Conservation (phyloP, 352 stramenopile species). For the Globisporangium cystogenes region DNA sequence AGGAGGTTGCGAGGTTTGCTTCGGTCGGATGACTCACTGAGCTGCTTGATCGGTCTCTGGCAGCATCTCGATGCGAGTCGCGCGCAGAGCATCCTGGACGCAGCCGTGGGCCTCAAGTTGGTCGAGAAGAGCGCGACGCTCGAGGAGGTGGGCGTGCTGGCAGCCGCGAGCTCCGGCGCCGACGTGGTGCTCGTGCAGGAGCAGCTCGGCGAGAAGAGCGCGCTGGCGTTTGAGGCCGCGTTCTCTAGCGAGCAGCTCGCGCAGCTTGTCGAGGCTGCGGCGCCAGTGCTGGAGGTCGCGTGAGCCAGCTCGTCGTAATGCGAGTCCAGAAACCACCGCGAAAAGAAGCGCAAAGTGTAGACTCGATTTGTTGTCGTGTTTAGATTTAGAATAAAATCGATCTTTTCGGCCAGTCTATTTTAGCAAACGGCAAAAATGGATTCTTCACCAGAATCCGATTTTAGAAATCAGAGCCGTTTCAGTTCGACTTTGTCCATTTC, state of each 20-base stretch:
- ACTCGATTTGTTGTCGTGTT: neutral
- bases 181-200: constrained; percentile 63
- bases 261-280: constrained; percentile 20
- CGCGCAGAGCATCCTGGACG: constrained; percentile 28
- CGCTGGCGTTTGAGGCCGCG: constrained; percentile 24
- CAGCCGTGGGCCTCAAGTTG: constrained; percentile 25
- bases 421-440: too few relatives aligned
- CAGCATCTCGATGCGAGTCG: constrained; percentile 52
- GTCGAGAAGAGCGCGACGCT: constrained; percentile 20
- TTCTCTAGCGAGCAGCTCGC: constrained; percentile 41
- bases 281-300: constrained; percentile 34
- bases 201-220: constrained; percentile 30
- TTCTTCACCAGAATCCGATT: too few relatives aligned
- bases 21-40: too few relatives aligned
- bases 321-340: too few relatives aligned
- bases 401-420: too few relatives aligned
- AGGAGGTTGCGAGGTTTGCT: too few relatives aligned
- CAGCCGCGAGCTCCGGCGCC: constrained; percentile 41
- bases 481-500: too few relatives aligned
- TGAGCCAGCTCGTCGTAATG: neutral
- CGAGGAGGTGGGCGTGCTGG: constrained; percentile 51
- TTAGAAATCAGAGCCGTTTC: too few relatives aligned
- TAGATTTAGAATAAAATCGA: too few relatives aligned
- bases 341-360: too few relatives aligned
- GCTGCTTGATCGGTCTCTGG: constrained; percentile 4